phyloP scores from a whole-genome alignment of 108 stramenopile species.

The Cyclotella choctawhatcheeana region DNA sequence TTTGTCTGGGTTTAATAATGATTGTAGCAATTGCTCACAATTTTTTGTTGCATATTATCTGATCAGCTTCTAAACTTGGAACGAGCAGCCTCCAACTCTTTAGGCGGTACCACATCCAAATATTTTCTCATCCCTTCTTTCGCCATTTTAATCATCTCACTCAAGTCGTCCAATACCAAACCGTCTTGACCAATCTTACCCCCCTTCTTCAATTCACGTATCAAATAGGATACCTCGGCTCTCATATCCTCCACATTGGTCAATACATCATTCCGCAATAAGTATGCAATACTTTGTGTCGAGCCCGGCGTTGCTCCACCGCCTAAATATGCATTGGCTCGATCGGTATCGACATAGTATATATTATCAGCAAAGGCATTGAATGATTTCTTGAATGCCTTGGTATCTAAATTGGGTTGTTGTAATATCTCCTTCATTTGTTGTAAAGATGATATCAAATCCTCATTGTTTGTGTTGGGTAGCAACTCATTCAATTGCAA shows the following conservation, averaged over 20 bases:
- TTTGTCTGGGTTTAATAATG: too few relatives aligned
- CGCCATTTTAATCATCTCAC: slow-evolving; percentile 33
- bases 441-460: slow-evolving; percentile 15
- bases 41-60: too few relatives aligned
- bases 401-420: slow-evolving; percentile 63
- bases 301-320: slow-evolving; percentile 81
- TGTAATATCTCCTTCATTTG: slow-evolving; percentile 54
- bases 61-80: slow-evolving; percentile 31
- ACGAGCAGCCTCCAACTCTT: slow-evolving; percentile 55
- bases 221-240: slow-evolving; percentile 71
- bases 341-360: slow-evolving; percentile 84
- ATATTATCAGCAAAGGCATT: slow-evolving; percentile 90
- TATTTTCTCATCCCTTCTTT: slow-evolving; percentile 71
- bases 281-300: slow-evolving; percentile 75
- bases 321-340: slow-evolving; percentile 82
- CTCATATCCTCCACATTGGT: slow-evolving; percentile 76
- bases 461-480: slow-evolving; percentile 3
- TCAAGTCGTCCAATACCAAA: slow-evolving; percentile 58
- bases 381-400: slow-evolving; percentile 79
- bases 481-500: slow-evolving; percentile 46
- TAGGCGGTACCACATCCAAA: slow-evolving; percentile 70
- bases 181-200: slow-evolving; percentile 22
- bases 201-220: slow-evolving; percentile 39
- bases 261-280: slow-evolving; percentile 81
- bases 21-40: too few relatives aligned